Evolutionary conservation across 176 grass and related monocot genomes (phyloP).

Genomic region (Bolboschoenus planiculmis): DNA sequence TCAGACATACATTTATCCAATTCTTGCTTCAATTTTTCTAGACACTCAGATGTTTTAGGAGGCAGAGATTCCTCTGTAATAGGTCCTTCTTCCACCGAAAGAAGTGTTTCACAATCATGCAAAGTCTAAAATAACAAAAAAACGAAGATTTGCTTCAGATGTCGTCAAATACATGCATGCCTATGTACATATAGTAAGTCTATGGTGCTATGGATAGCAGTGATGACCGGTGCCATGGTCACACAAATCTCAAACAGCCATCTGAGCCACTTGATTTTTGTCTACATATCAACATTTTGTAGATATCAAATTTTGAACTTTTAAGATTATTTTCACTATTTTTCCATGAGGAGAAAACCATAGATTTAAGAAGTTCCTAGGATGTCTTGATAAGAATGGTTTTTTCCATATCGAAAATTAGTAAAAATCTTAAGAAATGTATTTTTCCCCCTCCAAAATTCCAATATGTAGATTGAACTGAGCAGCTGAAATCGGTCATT

Average conservation of each 20-base stretch:
- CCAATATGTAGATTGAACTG: no score
- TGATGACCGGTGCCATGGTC: background rate
- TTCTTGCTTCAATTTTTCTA: conserved; percentile 59
- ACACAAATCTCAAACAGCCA: background rate
- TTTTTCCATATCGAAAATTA: background rate
- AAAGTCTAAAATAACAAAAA: conserved; percentile 52
- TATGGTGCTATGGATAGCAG: background rate
- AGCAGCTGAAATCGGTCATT: no score
- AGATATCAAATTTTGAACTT: background rate
- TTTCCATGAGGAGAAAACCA: no score
- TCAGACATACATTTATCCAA: conserved; percentile 75
- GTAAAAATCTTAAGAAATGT: background rate
- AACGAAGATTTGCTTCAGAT: background rate
- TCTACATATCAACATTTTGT: background rate
- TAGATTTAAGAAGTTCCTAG: background rate
- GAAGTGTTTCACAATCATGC: conserved; percentile 55
- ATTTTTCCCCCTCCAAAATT: no score
- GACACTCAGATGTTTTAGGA: conserved; percentile 36
- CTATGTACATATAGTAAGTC: background rate
- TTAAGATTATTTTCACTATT: background rate
- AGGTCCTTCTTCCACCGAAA: conserved; percentile 27
- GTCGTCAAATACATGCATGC: background rate
- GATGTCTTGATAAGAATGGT: background rate
- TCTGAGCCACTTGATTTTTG: background rate
- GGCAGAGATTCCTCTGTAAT: conserved; percentile 39